A percentile compares a stretch with the other conserved stretches of the same genome.
Conservation (phyloP, 441 rosid species). For the Populus hybrid region DNA sequence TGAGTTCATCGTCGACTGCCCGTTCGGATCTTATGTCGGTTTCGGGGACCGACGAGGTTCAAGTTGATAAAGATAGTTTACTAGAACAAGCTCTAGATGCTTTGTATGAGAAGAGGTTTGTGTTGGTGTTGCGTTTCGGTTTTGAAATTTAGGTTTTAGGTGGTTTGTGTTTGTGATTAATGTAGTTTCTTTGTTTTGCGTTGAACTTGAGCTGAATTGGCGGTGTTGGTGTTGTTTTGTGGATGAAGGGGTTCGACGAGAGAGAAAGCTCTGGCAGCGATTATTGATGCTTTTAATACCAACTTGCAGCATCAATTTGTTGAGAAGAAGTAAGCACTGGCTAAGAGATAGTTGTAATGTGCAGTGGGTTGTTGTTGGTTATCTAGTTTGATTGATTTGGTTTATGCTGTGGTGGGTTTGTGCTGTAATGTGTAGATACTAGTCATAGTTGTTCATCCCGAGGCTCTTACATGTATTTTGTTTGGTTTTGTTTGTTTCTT, state of each 20-base stretch:
- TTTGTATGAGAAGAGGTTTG: constrained; percentile 76
- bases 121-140: neutral
- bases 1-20: constrained; percentile 65
- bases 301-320: constrained; percentile 72
- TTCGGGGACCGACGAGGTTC: constrained; percentile 54
- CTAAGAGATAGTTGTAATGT: neutral
- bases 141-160: constrained; percentile 2
- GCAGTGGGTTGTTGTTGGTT: neutral
- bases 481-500: neutral
- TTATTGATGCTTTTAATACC: constrained; percentile 70
- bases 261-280: constrained; percentile 71
- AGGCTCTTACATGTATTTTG: neutral
- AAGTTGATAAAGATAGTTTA: constrained; percentile 53
- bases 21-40: constrained; percentile 56
- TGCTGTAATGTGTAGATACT: neutral
- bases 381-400: neutral
- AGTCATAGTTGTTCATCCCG: neutral
- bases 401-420: too few relatives aligned
- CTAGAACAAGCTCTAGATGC: constrained; percentile 86
- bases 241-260: constrained; percentile 75
- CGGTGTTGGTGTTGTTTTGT: neutral
- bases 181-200: neutral
- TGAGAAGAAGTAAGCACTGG: constrained; percentile 65
- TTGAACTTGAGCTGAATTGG: constrained; percentile 2
- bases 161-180: neutral